Evolutionary conservation across 2,329 filamentous ascomycete species (phyloP), one percentile per base, ranked within the genome.

Genomic region (Fusarium praegraminearum): DNA sequence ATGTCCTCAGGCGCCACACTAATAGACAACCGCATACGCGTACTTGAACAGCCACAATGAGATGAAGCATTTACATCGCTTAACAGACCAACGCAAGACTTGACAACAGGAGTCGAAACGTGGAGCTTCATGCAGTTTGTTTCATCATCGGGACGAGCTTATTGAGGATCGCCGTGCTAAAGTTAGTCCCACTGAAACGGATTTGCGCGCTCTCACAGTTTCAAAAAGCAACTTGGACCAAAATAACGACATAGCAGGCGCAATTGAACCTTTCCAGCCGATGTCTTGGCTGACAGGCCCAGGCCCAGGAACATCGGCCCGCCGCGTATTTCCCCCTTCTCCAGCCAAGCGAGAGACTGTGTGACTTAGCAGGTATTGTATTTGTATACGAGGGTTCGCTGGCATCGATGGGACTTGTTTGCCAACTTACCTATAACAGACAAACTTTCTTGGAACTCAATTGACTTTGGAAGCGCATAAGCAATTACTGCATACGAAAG

Each of bases 291-390:
- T 45, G 22, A 18, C 32, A n/a, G 38, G 41, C 40, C 63, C 35
- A 57, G 49, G 35, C 62, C 13, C 16, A 50, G 64, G 71, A 69
- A 68, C 32, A 69, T 65, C 65, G 71, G 69, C 20, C 67, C 68
- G 73, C 73, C 57, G 69, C 62, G 69, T 69, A 65, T 69, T 71
- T n/a, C 24, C 18, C n/a, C 24, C 15, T n/a, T 24, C 18, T 44
- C 41, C 10, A 18, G 41, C 16, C 41, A 26, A 51, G 33, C 33
- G 26, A 51, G 33, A 40, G 18, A 38, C 24, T 7, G 28, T 51
- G 24, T 18, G 24, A 28, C 33, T 16, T 15, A 10, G 18, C 12
- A 24, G 16, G 20, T 22, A 24, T 18, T 44, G 16, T 44, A 28
- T 11, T 18, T 44, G 18, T 46, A 32, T 7, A 51, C 24, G 33